These are phyloP conservation scores for Mesembryanthemum crystallinum DNA, from an alignment of 148 eudicot species.

Conservation along the genomic window DNA sequence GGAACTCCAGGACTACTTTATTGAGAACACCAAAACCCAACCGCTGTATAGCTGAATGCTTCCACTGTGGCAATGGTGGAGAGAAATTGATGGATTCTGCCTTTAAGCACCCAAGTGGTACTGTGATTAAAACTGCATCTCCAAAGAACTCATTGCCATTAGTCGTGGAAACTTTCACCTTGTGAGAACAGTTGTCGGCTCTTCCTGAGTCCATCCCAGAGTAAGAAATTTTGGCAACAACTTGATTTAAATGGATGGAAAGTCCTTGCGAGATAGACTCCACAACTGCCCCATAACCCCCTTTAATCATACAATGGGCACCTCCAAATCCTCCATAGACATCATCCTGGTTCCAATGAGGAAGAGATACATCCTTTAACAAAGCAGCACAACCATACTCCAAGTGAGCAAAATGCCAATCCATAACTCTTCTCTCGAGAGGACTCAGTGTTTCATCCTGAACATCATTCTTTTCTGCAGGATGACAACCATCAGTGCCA, in stretches of 20 bases:
- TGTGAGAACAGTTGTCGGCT: constrained; percentile 34
- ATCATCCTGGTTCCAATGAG: constrained; percentile 99
- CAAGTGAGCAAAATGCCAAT: constrained; percentile 99
- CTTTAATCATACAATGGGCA: constrained; percentile 99
- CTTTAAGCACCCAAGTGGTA: constrained; percentile 95
- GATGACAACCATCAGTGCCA: constrained; percentile 19
- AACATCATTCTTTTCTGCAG: constrained; percentile 25
- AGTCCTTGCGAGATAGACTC: constrained; percentile 82
- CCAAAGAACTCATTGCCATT: constrained; percentile 65
- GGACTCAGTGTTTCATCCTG: constrained; percentile 61
- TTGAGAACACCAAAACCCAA: constrained; percentile 97
- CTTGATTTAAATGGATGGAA: constrained; percentile 68
- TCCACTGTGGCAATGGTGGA: constrained; percentile 93
- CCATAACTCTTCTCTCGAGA: constrained; percentile 97
- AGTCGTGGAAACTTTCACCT: constrained; percentile 71
- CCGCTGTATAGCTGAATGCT: constrained; percentile 74
- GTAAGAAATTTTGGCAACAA: constrained; percentile 68
- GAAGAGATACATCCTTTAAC: constrained; percentile 91
- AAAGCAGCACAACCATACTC: constrained; percentile 98
- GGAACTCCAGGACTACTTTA: constrained; percentile 87
- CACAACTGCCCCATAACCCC: constrained; percentile 89
- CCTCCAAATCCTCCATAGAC: constrained; percentile 99
- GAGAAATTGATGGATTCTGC: constrained; percentile 70
- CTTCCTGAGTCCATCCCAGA: constrained; percentile 22
- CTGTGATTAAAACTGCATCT: constrained; percentile 86